Base-by-base conservation (phyloP, 2,329 filamentous ascomycete genomes). In the Venturia carpophila region DNA sequence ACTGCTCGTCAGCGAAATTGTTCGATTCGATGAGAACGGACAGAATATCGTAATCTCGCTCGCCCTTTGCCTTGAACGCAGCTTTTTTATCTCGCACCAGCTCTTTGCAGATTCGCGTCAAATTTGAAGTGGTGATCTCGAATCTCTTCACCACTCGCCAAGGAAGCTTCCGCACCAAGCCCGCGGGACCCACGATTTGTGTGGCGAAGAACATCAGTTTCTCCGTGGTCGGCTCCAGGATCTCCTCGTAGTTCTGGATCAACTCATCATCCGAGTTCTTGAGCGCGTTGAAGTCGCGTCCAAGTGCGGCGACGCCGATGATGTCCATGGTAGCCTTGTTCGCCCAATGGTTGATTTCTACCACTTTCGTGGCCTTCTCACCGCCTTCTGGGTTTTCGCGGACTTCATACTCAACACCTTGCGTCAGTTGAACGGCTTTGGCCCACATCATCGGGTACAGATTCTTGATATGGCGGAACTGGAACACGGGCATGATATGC, bases 371-470 rank as follows among this genome's bases (percentile, higher is more conserved):
- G 13, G 65, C 60, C 64, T 55, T 74, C 49, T 69, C 74, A 27
- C 73, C 71, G 11, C 13, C 37, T 76, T 68, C 6, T 68, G 75
- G 66, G 19, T 84, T 73, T 30, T 81, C 75, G 7, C 76, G 65
- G n/a, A 85, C 73, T 34, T 81, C 75, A 10, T 76, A 73, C 1
- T 79, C 82, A 74, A 96, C 87, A 62, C 82, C 82, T 24, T 83
- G 75, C 6, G 87, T 85, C 70, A 87, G 83, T 72, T 93, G 87
- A 9, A 82, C 75, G 0, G 87, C 83, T 76, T 95, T 96, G 24
- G 77, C 71, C 91, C 91, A 96, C 75, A 97, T 96, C 6, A 89
- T 78, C 0, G 91, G 88, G 70, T 95, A 94, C 17, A 96, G 78
- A 66, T 93, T 84, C 73, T 94, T 95, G 73, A 96, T 80, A 71